Base-by-base conservation (phyloP, 2,329 filamentous ascomycete species). In the Verticillium alfalfae region DNA sequence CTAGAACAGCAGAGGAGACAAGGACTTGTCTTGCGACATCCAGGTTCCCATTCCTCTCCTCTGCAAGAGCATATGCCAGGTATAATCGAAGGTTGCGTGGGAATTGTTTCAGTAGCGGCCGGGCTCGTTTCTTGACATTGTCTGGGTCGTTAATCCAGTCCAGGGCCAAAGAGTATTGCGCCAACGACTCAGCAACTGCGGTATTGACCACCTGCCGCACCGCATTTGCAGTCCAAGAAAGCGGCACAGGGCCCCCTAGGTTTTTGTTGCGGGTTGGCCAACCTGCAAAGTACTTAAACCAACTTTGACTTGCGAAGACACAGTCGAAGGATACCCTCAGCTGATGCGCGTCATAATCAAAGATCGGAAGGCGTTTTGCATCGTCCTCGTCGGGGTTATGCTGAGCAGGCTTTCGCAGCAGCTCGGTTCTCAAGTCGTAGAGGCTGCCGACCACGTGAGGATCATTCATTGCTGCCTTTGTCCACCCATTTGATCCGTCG, bases 31-130 rank as follows among this genome's bases (percentile, higher is more conserved):
- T 76, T 5, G 89, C 88, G 56, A 85, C 77, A 0, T 84, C 79
- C 1, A 70, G 66, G 31, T 89, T 88, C 0, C 81, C 84, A 36
- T 81, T 82, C 1, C 79, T 77, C 66, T 76, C 81, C 72, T 96
- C 91, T 3, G 92, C 85, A 15, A 92, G 75, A 0, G 89, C 91
- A 69, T 94, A 96, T 0, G 88, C 86, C 66, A 92, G 90, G 74
- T 96, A 97, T 0, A 97, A 78, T 15, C 80, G 78, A 3, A 91
- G 72, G 67, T 86, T 89, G 1, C 84, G 79, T 0, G 87, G 79
- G 61, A 85, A 84, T 57, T 81, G 81, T 70, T 90, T 94, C n/a
- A 97, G 74, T 0, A 96, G 77, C 7, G 76, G 75, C 68, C 92
- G 96, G 0, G 92, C 91, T 7, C 82, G 79, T 70, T 92, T 96